Conservation (phyloP, 352 stramenopile genomes). For the Albugo laibachii region DNA sequence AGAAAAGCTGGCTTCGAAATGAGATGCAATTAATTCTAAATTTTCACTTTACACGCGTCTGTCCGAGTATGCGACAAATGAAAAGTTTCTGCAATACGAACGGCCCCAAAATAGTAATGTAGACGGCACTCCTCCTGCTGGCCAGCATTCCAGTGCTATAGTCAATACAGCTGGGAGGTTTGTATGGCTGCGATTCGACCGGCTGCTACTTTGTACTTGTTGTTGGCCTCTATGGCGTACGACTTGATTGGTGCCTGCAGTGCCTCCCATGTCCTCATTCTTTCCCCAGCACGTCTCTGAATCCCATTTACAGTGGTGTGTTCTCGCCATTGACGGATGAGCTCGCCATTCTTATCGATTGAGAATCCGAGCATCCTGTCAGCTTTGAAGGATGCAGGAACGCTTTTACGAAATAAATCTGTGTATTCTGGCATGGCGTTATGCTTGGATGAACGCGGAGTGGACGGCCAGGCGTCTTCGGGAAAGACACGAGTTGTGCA, state of each 20-base stretch:
- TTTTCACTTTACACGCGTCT: no score
- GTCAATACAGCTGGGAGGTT: no score
- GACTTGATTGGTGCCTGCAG: conserved; percentile 45
- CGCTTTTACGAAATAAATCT: conserved; percentile 38
- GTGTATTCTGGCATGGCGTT: conserved; percentile 47
- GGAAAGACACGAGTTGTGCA: no score
- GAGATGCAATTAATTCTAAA: no score
- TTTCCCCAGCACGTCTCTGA: conserved; percentile 15
- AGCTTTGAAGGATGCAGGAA: conserved; percentile 16
- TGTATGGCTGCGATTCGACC: conserved; percentile 12
- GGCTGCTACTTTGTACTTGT: conserved; percentile 34
- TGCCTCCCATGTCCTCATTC: conserved; percentile 53
- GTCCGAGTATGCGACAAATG: no score
- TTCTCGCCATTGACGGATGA: conserved; percentile 45
- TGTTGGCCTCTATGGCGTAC: conserved; percentile 50
- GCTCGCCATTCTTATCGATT: conserved; percentile 20
- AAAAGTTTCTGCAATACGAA: no score
- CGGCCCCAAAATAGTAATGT: no score
- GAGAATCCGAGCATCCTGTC: conserved; percentile 40
- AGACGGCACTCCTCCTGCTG: no score
- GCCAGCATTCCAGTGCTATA: no score
- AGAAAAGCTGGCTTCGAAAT: no score
- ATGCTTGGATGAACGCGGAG: not conserved
- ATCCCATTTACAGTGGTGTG: conserved; percentile 23
- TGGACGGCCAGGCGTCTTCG: not conserved